These are phyloP conservation scores for Termitomyces sp. DNA, from an alignment of 768 basidiomycete genomes.

Conservation along the genomic window DNA sequence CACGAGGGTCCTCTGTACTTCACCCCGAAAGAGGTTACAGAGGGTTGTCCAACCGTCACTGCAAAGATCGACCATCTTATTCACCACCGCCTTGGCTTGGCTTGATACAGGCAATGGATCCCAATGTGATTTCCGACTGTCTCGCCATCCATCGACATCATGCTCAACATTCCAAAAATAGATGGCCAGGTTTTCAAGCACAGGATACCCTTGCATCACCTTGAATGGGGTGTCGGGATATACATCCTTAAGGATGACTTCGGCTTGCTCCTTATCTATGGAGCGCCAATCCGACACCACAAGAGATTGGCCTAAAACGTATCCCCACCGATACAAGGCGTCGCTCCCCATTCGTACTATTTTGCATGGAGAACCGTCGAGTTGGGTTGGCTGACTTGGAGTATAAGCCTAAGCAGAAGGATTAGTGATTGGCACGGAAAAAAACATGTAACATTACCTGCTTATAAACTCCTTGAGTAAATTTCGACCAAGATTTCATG, in stretches of 20 bases:
- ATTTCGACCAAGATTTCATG: too few species aligned
- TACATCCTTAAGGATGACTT: neutral
- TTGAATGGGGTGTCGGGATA: neutral
- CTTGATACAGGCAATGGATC: neutral
- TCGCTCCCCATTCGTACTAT: neutral
- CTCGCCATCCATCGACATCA: neutral
- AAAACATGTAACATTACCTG: too few species aligned
- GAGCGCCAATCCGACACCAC: neutral
- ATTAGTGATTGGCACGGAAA: too few species aligned
- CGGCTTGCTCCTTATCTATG: neutral
- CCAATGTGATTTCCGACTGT: neutral
- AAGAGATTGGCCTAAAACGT: neutral
- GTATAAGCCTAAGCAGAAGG: too few species aligned
- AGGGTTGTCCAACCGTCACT: neutral
- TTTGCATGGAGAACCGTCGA: neutral
- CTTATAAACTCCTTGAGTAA: too few species aligned
- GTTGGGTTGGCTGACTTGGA: too few species aligned
- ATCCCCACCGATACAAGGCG: neutral
- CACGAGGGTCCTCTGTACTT: neutral
- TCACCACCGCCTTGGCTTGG: neutral
- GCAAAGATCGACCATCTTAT: neutral
- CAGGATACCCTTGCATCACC: neutral
- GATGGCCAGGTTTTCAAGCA: neutral
- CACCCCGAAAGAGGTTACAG: neutral
- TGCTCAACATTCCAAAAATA: too few species aligned